These are phyloP conservation scores for Rhodotorula sp. DNA, from an alignment of 1,284 basidiomycete species.

Conservation along the genomic window DNA sequence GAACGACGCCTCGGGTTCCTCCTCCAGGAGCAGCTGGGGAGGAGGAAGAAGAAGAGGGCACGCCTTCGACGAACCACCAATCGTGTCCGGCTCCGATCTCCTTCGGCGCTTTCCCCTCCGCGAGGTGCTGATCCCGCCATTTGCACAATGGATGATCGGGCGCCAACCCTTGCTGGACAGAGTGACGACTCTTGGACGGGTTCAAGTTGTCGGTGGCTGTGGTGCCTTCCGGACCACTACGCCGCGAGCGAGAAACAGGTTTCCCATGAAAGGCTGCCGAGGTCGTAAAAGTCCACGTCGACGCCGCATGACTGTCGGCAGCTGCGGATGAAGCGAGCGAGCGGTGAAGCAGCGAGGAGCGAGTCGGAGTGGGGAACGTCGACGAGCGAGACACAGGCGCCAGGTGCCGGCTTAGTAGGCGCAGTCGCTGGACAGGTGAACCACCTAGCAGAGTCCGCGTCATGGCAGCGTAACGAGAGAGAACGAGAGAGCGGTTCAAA, in stretches of 20 bases:
- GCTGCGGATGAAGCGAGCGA: conserved; percentile 1
- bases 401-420: conserved; percentile 1
- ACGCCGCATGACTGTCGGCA: no score
- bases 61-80: conserved; percentile 27
- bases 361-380: conserved; percentile 1
- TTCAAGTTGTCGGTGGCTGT: background rate
- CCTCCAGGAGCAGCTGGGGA: background rate
- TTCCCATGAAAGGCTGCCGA: conserved; percentile 28
- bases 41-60: background rate
- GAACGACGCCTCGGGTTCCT: conserved; percentile 12
- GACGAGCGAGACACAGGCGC: background rate
- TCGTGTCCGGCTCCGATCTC: conserved; percentile 38
- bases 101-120: conserved; percentile 1
- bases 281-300: conserved; percentile 22
- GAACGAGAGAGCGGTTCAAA: background rate
- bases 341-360: conserved; percentile 3
- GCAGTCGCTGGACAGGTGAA: conserved; percentile 1
- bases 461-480: background rate
- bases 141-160: conserved; percentile 15
- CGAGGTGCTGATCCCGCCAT: conserved; percentile 27
- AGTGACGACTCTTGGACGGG: background rate
- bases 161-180: conserved; percentile 14
- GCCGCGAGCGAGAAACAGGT: conserved; percentile 6
- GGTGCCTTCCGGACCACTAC: background rate
- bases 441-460: background rate